Conservation (phyloP, 75 land plant species). For the Pinus taeda region DNA sequence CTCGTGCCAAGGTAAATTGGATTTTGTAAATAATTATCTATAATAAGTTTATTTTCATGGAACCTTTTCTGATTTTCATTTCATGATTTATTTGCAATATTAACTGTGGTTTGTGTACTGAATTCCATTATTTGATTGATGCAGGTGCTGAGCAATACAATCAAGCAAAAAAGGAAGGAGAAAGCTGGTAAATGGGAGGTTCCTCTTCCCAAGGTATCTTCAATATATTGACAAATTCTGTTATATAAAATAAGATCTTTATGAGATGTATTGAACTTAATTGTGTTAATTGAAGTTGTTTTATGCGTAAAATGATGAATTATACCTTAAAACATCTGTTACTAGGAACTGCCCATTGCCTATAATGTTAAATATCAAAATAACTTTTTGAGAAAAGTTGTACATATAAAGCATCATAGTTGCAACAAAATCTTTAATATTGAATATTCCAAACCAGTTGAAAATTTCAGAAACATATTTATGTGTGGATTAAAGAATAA, state of each 20-base stretch:
- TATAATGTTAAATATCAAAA: not conserved
- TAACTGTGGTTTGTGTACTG: not conserved
- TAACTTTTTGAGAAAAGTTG: not conserved
- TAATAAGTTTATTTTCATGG: not conserved
- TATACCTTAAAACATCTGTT: not conserved
- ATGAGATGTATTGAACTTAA: not conserved
- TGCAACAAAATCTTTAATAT: not conserved
- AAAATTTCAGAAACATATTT: not conserved
- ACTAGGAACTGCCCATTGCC: not conserved
- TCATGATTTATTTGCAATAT: not conserved
- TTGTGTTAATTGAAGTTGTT: not conserved
- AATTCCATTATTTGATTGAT: slow-evolving; percentile 8
- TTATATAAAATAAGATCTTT: not conserved
- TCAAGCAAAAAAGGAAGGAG: slow-evolving; percentile 98
- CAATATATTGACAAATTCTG: not conserved
- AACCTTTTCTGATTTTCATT: not conserved
- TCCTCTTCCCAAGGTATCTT: slow-evolving; percentile 90
- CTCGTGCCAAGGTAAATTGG: slow-evolving; percentile 79
- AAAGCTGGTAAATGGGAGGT: slow-evolving; percentile 99
- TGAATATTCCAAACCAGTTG: not conserved
- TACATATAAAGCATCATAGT: not conserved
- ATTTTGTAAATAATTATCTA: not conserved
- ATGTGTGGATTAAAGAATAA: not conserved
- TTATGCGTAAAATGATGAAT: not conserved
- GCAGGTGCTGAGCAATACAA: slow-evolving; percentile 91